Conservation (phyloP, 306 rosid species). For the Clitoria ternatea region DNA sequence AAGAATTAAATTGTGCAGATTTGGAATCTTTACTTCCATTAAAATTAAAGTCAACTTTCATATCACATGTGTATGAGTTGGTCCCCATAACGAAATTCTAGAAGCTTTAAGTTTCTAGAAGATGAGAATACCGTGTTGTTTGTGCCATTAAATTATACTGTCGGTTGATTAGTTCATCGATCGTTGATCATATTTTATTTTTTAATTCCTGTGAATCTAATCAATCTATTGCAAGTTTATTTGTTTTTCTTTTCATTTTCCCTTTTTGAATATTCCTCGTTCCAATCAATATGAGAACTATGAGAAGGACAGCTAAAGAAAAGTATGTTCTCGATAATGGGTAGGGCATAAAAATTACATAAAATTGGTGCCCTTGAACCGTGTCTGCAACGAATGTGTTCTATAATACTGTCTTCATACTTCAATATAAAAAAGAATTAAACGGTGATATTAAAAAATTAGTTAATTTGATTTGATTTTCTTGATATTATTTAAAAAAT, state of each 20-base stretch:
- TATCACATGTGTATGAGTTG: neutral
- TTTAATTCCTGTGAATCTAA: neutral
- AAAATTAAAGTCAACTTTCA: conserved; percentile 12
- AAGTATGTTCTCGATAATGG: too few species aligned
- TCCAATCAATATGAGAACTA: neutral
- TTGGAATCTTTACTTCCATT: neutral
- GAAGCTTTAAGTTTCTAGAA: conserved; percentile 29
- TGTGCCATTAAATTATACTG: neutral
- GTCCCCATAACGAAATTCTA: conserved; percentile 15
- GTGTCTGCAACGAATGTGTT: neutral
- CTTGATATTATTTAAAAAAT: too few species aligned
- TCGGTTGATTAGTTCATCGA: neutral
- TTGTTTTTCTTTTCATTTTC: neutral
- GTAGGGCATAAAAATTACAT: too few species aligned
- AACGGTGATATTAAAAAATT: too few species aligned
- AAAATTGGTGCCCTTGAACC: neutral
- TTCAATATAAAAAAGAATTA: too few species aligned
- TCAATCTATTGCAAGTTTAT: too few species aligned
- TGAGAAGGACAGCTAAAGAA: neutral
- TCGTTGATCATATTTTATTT: neutral
- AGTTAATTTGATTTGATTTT: too few species aligned
- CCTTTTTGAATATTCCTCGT: neutral
- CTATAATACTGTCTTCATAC: neutral
- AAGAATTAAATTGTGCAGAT: too few species aligned
- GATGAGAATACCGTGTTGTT: neutral